These are phyloP conservation scores for Ophioceras dolichostomum DNA, from an alignment of 2,329 filamentous ascomycete genomes.

Conservation along the genomic window DNA sequence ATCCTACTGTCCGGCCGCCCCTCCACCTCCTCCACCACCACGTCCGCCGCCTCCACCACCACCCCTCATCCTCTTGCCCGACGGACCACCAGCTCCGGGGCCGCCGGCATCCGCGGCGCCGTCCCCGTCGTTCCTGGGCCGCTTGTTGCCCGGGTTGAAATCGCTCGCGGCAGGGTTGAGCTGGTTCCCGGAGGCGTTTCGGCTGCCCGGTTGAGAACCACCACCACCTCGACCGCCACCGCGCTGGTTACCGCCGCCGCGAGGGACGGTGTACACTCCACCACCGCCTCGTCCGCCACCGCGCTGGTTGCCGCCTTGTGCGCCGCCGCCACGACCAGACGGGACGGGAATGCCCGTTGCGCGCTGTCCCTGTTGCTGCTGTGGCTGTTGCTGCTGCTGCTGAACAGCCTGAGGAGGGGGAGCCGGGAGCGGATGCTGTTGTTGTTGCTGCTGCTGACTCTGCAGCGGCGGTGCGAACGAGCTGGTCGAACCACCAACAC, in stretches of 20 bases:
- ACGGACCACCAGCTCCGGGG: conserved; percentile 17
- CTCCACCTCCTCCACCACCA: background rate
- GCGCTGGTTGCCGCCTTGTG: conserved; percentile 8
- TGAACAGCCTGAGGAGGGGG: no score
- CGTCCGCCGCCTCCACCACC: conserved; percentile 13
- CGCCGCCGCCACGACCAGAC: conserved; percentile 9
- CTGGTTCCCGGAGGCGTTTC: no score
- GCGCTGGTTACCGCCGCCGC: conserved; percentile 10
- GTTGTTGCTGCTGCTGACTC: conserved; percentile 8
- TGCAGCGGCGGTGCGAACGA: conserved; percentile 4
- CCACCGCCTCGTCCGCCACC: conserved; percentile 9
- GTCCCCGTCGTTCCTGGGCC: conserved; percentile 37
- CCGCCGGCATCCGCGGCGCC: no score
- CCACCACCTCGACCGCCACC: conserved; percentile 10
- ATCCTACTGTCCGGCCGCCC: no score
- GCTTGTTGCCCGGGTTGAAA: conserved; percentile 42
- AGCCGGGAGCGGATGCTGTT: conserved; percentile 6
- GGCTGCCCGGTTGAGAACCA: conserved; percentile 21
- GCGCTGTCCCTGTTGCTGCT: conserved; percentile 6
- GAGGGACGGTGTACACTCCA: conserved; percentile 13
- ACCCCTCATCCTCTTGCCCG: conserved; percentile 23
- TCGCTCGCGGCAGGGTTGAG: conserved; percentile 37
- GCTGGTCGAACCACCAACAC: background rate
- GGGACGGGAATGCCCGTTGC: conserved; percentile 11
- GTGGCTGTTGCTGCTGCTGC: conserved; percentile 5